Conservation (phyloP, 2,329 filamentous ascomycete species). For the Cercospora brassicicola region DNA sequence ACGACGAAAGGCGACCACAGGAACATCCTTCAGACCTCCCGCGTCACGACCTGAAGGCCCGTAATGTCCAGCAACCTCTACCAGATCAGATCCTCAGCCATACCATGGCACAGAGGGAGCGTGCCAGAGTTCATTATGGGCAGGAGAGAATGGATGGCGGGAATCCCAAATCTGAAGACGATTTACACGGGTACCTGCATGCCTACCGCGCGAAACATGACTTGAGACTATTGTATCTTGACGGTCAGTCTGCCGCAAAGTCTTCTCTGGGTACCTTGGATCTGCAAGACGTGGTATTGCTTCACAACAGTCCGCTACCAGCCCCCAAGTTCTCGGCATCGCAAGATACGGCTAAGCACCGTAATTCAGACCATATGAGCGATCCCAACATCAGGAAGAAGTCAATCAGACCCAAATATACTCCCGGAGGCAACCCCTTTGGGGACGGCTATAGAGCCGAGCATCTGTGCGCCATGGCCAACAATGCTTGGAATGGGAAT, state of each 20-base stretch:
- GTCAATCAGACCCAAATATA: neutral
- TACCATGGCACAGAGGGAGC: slow-evolving; percentile 18
- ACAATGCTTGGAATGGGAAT: slow-evolving; percentile 50
- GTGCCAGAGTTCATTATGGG: neutral
- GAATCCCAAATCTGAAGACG: slow-evolving; percentile 1
- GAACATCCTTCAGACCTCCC: slow-evolving; percentile 4
- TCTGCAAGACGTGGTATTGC: slow-evolving; percentile 63
- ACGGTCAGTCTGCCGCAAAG: slow-evolving; percentile 70
- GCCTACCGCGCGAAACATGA: slow-evolving; percentile 61
- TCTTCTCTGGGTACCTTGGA: slow-evolving; percentile 66
- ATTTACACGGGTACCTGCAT: slow-evolving; percentile 60
- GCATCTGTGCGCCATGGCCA: slow-evolving; percentile 57
- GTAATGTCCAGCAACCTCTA: slow-evolving; percentile 7
- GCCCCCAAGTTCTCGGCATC: neutral
- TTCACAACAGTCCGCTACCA: slow-evolving; percentile 40
- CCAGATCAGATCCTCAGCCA: slow-evolving; percentile 14
- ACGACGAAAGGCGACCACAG: slow-evolving; percentile 16
- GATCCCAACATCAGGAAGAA: too few species aligned
- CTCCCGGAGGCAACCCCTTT: slow-evolving; percentile 29
- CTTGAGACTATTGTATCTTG: slow-evolving; percentile 65
- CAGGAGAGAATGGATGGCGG: neutral
- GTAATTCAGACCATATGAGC: neutral
- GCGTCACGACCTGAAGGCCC: slow-evolving; percentile 15
- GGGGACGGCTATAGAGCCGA: slow-evolving; percentile 56
- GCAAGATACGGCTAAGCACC: neutral